Evolutionary conservation across 2,329 filamentous ascomycete genomes (phyloP).

Genomic region (Lachnellula suecica): DNA sequence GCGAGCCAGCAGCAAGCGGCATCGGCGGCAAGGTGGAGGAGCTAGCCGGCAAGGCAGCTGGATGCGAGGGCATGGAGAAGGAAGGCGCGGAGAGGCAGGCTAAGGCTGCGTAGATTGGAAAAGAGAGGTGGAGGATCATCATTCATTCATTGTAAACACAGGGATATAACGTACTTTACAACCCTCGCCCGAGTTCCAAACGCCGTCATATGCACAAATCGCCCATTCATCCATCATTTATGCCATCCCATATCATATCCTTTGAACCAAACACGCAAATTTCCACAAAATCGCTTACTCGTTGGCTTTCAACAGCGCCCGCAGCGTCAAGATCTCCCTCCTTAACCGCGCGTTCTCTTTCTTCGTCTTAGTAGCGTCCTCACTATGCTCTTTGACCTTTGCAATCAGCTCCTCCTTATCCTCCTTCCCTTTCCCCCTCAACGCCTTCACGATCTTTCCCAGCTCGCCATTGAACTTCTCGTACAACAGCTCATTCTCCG

Average conservation of each 20-base stretch:
- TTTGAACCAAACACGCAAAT: background rate
- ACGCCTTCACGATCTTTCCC: conserved; percentile 74
- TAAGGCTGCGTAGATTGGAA: conserved; percentile 10
- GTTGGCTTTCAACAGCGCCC: conserved; percentile 23
- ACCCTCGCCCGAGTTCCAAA: background rate
- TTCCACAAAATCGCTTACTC: conserved; percentile 4
- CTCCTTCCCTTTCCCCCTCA: conserved; percentile 70
- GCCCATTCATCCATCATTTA: background rate
- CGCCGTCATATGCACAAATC: background rate
- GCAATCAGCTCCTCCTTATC: conserved; percentile 76
- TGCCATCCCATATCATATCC: background rate
- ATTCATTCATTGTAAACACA: conserved; percentile 8
- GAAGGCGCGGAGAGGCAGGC: conserved; percentile 53
- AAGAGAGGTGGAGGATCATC: background rate
- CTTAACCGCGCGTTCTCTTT: conserved; percentile 84
- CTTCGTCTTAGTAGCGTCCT: conserved; percentile 75
- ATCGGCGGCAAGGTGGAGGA: conserved; percentile 59
- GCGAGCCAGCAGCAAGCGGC: conserved; percentile 18
- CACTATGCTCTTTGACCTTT: conserved; percentile 69
- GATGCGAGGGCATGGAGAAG: conserved; percentile 69
- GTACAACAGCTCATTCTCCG: conserved; percentile 91
- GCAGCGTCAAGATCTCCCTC: conserved; percentile 65
- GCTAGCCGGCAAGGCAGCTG: conserved; percentile 59
- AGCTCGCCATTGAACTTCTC: conserved; percentile 91
- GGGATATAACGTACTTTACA: background rate